phyloP scores from a whole-genome alignment of 805 yeast species.

The Myxozyma monticola region DNA sequence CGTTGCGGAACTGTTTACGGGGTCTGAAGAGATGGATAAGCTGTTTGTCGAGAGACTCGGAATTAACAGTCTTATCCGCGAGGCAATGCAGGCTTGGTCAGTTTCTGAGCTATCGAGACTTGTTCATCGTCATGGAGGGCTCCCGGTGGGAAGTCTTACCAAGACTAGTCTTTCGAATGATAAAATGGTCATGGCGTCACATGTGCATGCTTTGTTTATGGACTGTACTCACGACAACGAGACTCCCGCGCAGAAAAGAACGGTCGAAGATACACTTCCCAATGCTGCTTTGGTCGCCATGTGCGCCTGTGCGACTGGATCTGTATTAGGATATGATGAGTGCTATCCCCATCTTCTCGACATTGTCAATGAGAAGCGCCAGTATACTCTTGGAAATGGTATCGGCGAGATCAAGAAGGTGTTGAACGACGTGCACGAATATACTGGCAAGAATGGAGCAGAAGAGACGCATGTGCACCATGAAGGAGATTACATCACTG shows the following conservation, averaged over 20 bases:
- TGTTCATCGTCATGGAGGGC: slow-evolving; percentile 90
- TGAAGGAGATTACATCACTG: slow-evolving; percentile 87
- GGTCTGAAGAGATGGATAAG: slow-evolving; percentile 87
- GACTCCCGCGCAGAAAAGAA: slow-evolving; percentile 82
- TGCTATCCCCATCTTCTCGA: slow-evolving; percentile 79
- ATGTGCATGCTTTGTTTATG: slow-evolving; percentile 95
- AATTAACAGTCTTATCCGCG: slow-evolving; percentile 83
- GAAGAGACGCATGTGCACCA: slow-evolving; percentile 94
- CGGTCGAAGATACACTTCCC: slow-evolving; percentile 91
- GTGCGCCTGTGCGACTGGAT: slow-evolving; percentile 91
- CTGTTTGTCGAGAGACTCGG: slow-evolving; percentile 89
- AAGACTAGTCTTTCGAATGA: slow-evolving; percentile 43
- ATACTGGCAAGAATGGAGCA: slow-evolving; percentile 52
- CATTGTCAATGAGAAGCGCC: slow-evolving; percentile 73
- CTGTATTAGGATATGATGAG: slow-evolving; percentile 93
- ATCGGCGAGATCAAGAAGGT: slow-evolving; percentile 67
- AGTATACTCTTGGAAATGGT: slow-evolving; percentile 58
- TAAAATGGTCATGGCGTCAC: slow-evolving; percentile 57
- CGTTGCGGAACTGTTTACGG: slow-evolving; percentile 92
- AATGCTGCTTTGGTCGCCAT: slow-evolving; percentile 92
- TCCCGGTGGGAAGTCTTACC: slow-evolving; percentile 86
- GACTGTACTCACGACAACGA: slow-evolving; percentile 98
- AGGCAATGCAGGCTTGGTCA: slow-evolving; percentile 96
- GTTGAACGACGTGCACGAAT: slow-evolving; percentile 40
- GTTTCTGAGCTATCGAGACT: slow-evolving; percentile 82